Conservation (phyloP, 2,329 filamentous ascomycete genomes). For the Hypoxylon sp. region DNA sequence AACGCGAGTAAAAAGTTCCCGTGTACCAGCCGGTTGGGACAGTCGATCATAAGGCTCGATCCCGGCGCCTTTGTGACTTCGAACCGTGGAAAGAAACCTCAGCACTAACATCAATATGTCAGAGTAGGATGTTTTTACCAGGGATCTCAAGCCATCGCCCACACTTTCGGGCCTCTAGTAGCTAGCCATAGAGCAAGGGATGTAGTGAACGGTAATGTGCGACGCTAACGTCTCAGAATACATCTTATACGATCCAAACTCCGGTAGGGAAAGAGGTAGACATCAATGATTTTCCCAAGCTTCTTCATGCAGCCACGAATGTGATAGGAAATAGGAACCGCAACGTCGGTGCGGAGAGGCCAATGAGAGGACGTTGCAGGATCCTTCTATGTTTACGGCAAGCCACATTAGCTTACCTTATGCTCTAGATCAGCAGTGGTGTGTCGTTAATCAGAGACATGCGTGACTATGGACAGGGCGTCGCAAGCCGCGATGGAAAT, state of each 20-base stretch:
- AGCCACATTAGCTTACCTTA: slow-evolving; percentile 37
- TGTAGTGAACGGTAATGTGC: slow-evolving; percentile 36
- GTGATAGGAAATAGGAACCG: slow-evolving; percentile 44
- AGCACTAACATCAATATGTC: slow-evolving; percentile 25
- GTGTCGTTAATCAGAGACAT: slow-evolving; percentile 32
- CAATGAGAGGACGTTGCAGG: slow-evolving; percentile 32
- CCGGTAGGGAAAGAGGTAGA: slow-evolving; percentile 13
- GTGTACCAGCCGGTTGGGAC: slow-evolving; percentile 29
- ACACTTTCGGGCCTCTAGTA: slow-evolving; percentile 30
- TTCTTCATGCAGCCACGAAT: slow-evolving; percentile 31
- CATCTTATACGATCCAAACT: slow-evolving; percentile 24
- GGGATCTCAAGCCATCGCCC: slow-evolving; percentile 38
- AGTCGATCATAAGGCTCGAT: slow-evolving; percentile 34
- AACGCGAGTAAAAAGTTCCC: slow-evolving; percentile 29
- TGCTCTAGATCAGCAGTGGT: slow-evolving; percentile 18
- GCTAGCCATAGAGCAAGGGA: slow-evolving; percentile 38
- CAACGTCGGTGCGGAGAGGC: slow-evolving; percentile 41
- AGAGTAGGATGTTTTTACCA: slow-evolving; percentile 26
- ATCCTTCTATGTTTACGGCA: slow-evolving; percentile 38
- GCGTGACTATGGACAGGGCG: slow-evolving; percentile 28
- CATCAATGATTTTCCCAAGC: slow-evolving; percentile 24
- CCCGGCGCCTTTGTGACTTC: slow-evolving; percentile 19
- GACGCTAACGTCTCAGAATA: slow-evolving; percentile 30
- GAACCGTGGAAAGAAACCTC: slow-evolving; percentile 11
- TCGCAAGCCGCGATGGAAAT: slow-evolving; percentile 38